Conservation (phyloP, 2,329 filamentous ascomycete genomes). For the Epicoccum sorghinum region DNA sequence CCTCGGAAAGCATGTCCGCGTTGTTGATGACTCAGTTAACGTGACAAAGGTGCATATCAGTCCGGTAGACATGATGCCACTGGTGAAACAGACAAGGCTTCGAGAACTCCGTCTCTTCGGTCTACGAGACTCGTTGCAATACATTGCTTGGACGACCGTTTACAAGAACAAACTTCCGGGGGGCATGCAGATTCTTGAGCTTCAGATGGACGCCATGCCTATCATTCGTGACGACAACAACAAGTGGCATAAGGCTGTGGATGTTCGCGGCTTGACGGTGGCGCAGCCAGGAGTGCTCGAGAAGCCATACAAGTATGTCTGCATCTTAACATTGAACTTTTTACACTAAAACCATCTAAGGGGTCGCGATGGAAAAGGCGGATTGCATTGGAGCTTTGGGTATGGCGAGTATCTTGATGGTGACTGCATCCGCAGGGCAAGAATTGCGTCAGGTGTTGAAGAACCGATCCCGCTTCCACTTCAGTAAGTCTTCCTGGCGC, state of each 20-base stretch:
- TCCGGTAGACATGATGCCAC: slow-evolving; percentile 29
- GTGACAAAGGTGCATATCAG: slow-evolving; percentile 31
- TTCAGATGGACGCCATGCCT: slow-evolving; percentile 35
- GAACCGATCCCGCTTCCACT: slow-evolving; percentile 30
- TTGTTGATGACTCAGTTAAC: slow-evolving; percentile 19
- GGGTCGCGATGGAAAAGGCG: slow-evolving; percentile 37
- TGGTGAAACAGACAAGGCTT: slow-evolving; percentile 31
- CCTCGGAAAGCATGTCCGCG: slow-evolving; percentile 28
- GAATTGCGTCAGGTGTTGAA: slow-evolving; percentile 33
- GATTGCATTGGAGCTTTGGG: slow-evolving; percentile 34
- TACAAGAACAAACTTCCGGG: slow-evolving; percentile 29
- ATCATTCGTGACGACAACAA: slow-evolving; percentile 28
- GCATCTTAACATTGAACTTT: not conserved
- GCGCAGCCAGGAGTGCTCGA: slow-evolving; percentile 20
- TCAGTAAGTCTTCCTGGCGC: slow-evolving; percentile 9
- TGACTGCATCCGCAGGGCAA: slow-evolving; percentile 39
- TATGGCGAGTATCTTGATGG: slow-evolving; percentile 45
- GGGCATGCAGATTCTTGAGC: slow-evolving; percentile 32
- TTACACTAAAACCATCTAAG: slow-evolving; percentile 11
- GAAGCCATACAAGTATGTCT: slow-evolving; percentile 33
- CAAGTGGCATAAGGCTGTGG: slow-evolving; percentile 29
- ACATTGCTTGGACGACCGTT: slow-evolving; percentile 40
- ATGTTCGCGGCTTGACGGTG: slow-evolving; percentile 31
- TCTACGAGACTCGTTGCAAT: slow-evolving; percentile 36
- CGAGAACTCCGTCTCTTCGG: slow-evolving; percentile 37